A percentile compares a stretch with the other conserved stretches of the same genome.
Conservation (phyloP, 1,139 yeast species). For the Diutina siamensis region DNA sequence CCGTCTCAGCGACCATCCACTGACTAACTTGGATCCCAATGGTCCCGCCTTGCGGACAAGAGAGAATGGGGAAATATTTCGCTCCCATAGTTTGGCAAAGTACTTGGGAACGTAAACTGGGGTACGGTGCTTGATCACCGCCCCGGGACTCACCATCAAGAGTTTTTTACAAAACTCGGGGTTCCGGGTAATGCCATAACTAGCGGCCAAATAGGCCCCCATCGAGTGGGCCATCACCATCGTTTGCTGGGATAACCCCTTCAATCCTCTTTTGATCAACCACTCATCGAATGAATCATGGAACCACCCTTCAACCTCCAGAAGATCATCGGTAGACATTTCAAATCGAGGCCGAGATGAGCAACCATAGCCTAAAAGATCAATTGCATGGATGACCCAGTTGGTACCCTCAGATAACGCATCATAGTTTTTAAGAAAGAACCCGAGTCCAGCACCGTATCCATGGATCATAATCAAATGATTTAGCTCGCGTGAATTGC, state of each 20-base stretch:
- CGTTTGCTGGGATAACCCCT: slow-evolving; percentile 18
- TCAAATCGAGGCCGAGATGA: slow-evolving; percentile 43
- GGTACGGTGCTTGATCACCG: slow-evolving; percentile 37
- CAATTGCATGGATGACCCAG: slow-evolving; percentile 65
- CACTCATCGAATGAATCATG: slow-evolving; percentile 38
- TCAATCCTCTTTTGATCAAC: slow-evolving; percentile 23
- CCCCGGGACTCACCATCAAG: slow-evolving; percentile 54
- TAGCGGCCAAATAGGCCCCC: slow-evolving; percentile 47
- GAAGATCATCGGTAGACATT: slow-evolving; percentile 17
- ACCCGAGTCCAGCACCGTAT: slow-evolving; percentile 70
- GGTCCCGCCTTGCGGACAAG: slow-evolving; percentile 54
- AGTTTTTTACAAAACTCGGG: slow-evolving; percentile 36
- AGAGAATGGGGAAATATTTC: slow-evolving; percentile 58
- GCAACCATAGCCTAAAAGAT: slow-evolving; percentile 67
- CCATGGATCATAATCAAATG: slow-evolving; percentile 66
- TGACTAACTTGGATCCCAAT: slow-evolving; percentile 56
- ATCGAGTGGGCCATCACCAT: slow-evolving; percentile 49
- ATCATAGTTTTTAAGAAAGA: slow-evolving; percentile 51
- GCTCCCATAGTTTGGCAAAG: slow-evolving; percentile 59
- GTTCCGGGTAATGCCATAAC: slow-evolving; percentile 31
- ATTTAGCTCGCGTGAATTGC: slow-evolving; percentile 12
- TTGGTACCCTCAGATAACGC: slow-evolving; percentile 18
- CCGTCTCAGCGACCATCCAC: slow-evolving; percentile 69
- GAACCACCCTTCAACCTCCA: slow-evolving; percentile 40
- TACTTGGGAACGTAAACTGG: slow-evolving; percentile 45